Evolutionary conservation across 2,329 filamentous ascomycete genomes (phyloP), one percentile per base, ranked within the genome.

Genomic region (Hypoxylon sp.): DNA sequence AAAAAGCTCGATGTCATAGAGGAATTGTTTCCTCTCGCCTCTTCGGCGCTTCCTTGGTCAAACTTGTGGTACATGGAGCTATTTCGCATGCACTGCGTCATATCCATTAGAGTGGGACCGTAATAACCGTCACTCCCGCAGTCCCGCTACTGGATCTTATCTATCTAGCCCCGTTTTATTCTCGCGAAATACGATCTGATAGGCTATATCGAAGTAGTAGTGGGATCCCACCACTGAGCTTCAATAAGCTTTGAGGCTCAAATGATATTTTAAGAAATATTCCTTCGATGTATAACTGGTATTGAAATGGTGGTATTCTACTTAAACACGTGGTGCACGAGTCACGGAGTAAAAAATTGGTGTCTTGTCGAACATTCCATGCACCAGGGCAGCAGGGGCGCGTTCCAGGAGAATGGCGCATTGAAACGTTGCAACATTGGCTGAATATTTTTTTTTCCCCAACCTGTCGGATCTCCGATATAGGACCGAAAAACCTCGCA

Each of bases 11-110:
- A 17, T 16, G 6, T 21, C 35, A 30, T 15, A 25, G 41, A 49
- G 25, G 31, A 45, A 44, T 45, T 25, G 25, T 36, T 15, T 51
- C 23, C 41, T 55, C 32, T 55, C 32, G 46, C 47, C 35, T 45
- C 43, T 50, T 54, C 54, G 54, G 54, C 51, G 55, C 45, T 48
- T 57, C 43, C 51, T 30, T 55, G 50, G 41, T 21, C 41, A 49
- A 43, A 57, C 47, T 44, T 47, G 55, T 51, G 42, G 37, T 48
- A 55, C 41, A 13, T 13, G 34, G 20, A 41, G 36, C 27, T 46
- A 51, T 27, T 47, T 23, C 21, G 42, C 36, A 51, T 55, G 44
- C 25, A 51, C 45, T 50, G 50, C 53, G 53, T 54, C 46, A 57
- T 57, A 55, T n/a, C 45, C 46, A 32, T 25, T 41, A 34, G 26